Percentiles rank a stretch among this genome's conserved stretches.
These are phyloP conservation scores for Schrenkiella parvula DNA, from an alignment of 345 rosid species.

Conservation along the genomic window DNA sequence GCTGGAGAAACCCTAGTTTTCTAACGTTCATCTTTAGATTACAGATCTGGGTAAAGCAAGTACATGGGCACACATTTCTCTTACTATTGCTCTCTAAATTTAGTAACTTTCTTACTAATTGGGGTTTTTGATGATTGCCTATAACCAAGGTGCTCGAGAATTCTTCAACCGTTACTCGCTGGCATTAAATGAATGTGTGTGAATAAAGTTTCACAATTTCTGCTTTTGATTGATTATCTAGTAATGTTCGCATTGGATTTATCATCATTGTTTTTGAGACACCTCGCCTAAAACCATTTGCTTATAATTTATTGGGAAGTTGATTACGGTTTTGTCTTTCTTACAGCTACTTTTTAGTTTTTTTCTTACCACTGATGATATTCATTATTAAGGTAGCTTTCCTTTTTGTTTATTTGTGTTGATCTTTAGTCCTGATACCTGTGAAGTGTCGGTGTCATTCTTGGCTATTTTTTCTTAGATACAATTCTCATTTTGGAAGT, in stretches of 20 bases:
- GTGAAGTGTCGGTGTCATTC: conserved; percentile 11
- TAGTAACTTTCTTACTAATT: background rate
- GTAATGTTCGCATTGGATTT: conserved; percentile 8
- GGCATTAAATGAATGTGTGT: background rate
- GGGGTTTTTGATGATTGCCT: conserved; percentile 1
- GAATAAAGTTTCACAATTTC: background rate
- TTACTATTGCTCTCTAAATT: background rate
- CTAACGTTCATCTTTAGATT: background rate
- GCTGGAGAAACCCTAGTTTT: conserved; percentile 27
- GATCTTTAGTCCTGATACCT: conserved; percentile 12
- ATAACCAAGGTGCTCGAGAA: background rate
- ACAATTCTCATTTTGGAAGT: background rate
- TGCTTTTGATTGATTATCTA: conserved; percentile 5
- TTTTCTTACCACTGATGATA: background rate
- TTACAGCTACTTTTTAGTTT: conserved; percentile 12
- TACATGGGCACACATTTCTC: background rate
- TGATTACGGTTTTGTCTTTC: conserved; percentile 31
- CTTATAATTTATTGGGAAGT: conserved; percentile 13
- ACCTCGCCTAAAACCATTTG: background rate
- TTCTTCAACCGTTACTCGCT: background rate
- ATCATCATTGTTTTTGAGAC: conserved; percentile 2
- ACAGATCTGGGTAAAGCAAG: conserved; percentile 23
- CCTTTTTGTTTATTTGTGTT: conserved; percentile 4
- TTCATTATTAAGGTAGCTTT: conserved; percentile 6
- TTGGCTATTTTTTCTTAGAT: background rate